Percentiles rank a stretch among this genome's conserved stretches.
Conservation (phyloP, 257 asterid genomes). For the Gentiana macrophylla region DNA sequence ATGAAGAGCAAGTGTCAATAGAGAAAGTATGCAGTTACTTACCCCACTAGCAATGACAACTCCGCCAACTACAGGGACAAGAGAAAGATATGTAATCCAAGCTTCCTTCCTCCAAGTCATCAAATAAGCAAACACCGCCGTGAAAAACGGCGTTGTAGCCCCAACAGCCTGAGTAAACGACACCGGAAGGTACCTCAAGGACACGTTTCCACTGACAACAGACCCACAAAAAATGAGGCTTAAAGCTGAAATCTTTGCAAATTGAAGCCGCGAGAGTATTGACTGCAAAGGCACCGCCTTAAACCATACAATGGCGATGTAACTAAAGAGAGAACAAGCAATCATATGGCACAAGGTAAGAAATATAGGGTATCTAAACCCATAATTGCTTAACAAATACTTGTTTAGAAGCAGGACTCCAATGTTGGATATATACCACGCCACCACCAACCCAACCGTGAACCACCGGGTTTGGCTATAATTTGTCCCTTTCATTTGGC, state of each 20-base stretch:
- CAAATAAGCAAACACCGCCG: constrained; percentile 65
- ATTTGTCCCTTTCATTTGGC: constrained; percentile 9
- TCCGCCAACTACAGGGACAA: constrained; percentile 84
- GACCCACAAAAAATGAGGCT: constrained; percentile 74
- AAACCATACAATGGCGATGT: constrained; percentile 69
- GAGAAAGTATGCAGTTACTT: constrained; percentile 11
- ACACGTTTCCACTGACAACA: constrained; percentile 77
- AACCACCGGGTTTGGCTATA: constrained; percentile 13
- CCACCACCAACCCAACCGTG: constrained; percentile 14
- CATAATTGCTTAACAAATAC: constrained; percentile 63
- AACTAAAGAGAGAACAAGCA: constrained; percentile 77
- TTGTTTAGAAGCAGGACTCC: constrained; percentile 82
- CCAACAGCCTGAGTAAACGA: constrained; percentile 79
- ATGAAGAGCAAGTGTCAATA: not conserved
- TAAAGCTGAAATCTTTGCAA: constrained; percentile 61
- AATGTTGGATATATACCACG: constrained; percentile 76
- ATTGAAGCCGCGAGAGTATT: constrained; percentile 53
- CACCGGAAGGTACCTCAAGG: constrained; percentile 61
- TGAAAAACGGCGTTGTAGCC: constrained; percentile 66
- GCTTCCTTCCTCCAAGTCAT: constrained; percentile 68
- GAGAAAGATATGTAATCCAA: constrained; percentile 52
- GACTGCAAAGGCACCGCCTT: constrained; percentile 28
- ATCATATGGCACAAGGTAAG: constrained; percentile 83
- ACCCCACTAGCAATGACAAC: constrained; percentile 92
- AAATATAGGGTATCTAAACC: constrained; percentile 75